Evolutionary conservation across 345 rosid genomes (phyloP).

Genomic region (Melastoma malabathricum): DNA sequence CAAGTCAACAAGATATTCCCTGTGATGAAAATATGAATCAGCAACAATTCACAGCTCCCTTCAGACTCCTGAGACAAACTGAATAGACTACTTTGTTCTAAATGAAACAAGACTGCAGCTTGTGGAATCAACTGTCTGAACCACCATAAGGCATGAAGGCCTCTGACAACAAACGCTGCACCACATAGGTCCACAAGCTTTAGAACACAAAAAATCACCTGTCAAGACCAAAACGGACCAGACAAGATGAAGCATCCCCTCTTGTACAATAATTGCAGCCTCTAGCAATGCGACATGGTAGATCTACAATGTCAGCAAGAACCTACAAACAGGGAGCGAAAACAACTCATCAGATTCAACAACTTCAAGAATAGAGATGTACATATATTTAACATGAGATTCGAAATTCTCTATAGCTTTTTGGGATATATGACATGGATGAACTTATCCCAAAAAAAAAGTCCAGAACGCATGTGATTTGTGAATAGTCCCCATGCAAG

Average conservation of each 20-base stretch:
- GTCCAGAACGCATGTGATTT: too few species aligned
- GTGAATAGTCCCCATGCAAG: too few species aligned
- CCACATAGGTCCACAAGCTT: neutral
- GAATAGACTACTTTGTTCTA: too few species aligned
- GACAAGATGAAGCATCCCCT: conserved; percentile 90
- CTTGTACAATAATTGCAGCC: conserved; percentile 91
- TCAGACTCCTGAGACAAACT: conserved; percentile 1
- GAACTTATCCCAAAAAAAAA: too few species aligned
- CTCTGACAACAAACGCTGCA: too few species aligned
- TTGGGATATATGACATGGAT: too few species aligned
- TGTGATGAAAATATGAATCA: conserved; percentile 31
- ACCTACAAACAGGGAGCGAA: conserved; percentile 35
- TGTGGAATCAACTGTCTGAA: too few species aligned
- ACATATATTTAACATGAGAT: too few species aligned
- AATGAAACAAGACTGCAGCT: too few species aligned
- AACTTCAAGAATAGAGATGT: neutral
- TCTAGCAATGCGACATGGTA: conserved; percentile 97
- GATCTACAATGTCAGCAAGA: conserved; percentile 78
- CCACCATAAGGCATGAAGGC: too few species aligned
- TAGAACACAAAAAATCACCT: conserved; percentile 27
- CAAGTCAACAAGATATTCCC: conserved; percentile 94
- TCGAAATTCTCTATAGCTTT: too few species aligned
- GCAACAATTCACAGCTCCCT: conserved; percentile 7
- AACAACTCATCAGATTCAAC: neutral
- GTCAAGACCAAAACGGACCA: conserved; percentile 89